These are phyloP conservation scores for Elsinoe perseae DNA, from an alignment of 2,329 filamentous ascomycete genomes.

Conservation along the genomic window DNA sequence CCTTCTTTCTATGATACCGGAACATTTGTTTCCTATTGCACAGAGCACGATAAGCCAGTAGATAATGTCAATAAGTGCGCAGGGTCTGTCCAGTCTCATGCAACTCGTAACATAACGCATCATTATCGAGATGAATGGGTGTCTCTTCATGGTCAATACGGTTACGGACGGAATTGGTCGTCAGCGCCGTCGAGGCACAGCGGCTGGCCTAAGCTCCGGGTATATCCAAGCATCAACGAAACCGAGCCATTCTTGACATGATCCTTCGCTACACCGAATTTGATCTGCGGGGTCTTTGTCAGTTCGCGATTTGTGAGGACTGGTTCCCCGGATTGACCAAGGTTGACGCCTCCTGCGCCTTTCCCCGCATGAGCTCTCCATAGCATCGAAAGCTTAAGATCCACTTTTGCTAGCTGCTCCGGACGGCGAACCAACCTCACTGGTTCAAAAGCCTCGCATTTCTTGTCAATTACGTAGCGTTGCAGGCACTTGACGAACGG, in stretches of 20 bases:
- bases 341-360: background rate
- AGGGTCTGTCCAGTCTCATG: no score
- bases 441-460: background rate
- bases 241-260: background rate
- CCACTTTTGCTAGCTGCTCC: slow-evolving; percentile 4
- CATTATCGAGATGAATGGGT: no score
- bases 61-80: background rate
- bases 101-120: no score
- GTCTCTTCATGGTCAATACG: background rate
- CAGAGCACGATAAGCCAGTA: background rate
- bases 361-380: slow-evolving; percentile 4
- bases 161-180: background rate
- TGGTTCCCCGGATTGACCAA: slow-evolving; percentile 6
- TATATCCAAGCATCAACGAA: background rate
- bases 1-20: slow-evolving; percentile 13
- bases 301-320: slow-evolving; percentile 1
- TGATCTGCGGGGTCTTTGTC: background rate
- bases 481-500: background rate
- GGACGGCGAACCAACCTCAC: slow-evolving; percentile 3
- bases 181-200: background rate
- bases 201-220: background rate
- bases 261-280: background rate
- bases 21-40: background rate
- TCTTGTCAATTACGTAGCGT: slow-evolving; percentile 10
- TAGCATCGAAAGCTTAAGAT: background rate